These are phyloP conservation scores for Gentiana dahurica DNA, from an alignment of 257 asterid genomes.

Conservation along the genomic window DNA sequence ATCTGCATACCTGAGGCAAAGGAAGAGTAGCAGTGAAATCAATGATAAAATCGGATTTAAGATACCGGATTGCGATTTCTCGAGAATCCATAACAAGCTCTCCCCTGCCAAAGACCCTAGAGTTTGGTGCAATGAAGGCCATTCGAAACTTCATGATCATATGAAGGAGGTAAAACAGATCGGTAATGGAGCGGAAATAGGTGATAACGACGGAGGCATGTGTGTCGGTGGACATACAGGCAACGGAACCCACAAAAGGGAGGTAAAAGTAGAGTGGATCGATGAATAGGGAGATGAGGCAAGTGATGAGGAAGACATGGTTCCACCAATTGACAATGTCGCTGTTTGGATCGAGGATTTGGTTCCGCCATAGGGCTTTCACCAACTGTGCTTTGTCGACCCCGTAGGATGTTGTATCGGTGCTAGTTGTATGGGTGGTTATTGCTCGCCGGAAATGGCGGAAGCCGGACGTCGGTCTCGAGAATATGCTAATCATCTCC, in stretches of 20 bases:
- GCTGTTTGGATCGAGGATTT: slow-evolving; percentile 84
- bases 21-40: slow-evolving; percentile 82
- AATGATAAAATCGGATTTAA: slow-evolving; percentile 54
- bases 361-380: slow-evolving; percentile 57
- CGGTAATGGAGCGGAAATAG: slow-evolving; percentile 43
- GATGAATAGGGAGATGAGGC: slow-evolving; percentile 66
- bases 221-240: slow-evolving; percentile 61
- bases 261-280: slow-evolving; percentile 82
- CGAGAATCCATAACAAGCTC: slow-evolving; percentile 81
- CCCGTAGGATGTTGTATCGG: slow-evolving; percentile 6
- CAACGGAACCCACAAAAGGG: slow-evolving; percentile 46
- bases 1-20: slow-evolving; percentile 55
- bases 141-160: slow-evolving; percentile 75
- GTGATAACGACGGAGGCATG: slow-evolving; percentile 42
- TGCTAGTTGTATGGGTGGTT: slow-evolving; percentile 14
- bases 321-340: slow-evolving; percentile 82
- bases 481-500: slow-evolving; percentile 85
- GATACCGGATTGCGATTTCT: slow-evolving; percentile 52
- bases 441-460: slow-evolving; percentile 59
- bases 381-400: slow-evolving; percentile 45
- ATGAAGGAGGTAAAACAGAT: slow-evolving; percentile 62
- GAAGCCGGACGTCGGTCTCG: slow-evolving; percentile 71
- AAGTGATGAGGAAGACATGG: slow-evolving; percentile 59
- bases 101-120: slow-evolving; percentile 89
- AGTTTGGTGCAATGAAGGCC: slow-evolving; percentile 81